Conservation (phyloP, 1,284 basidiomycete species). For the Fomitopsis betulina region DNA sequence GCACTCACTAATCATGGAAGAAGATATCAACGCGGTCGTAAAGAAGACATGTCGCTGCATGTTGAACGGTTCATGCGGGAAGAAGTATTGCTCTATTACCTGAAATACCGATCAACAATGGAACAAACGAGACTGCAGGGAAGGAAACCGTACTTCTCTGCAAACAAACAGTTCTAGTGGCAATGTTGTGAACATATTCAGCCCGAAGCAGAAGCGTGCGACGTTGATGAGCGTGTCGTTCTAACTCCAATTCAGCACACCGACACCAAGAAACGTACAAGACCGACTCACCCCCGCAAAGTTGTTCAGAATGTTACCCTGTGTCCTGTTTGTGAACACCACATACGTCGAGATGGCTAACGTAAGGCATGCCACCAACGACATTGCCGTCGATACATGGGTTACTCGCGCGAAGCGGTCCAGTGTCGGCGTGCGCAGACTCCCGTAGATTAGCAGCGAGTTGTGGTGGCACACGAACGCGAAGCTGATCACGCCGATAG, state of each 20-base stretch:
- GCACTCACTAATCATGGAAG: slow-evolving; percentile 76
- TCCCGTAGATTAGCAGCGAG: slow-evolving; percentile 92
- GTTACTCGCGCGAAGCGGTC: slow-evolving; percentile 94
- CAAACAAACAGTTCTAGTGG: slow-evolving; percentile 94
- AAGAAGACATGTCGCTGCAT: slow-evolving; percentile 86
- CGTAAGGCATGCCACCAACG: slow-evolving; percentile 76
- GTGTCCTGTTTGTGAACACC: slow-evolving; percentile 92
- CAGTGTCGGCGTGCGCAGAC: slow-evolving; percentile 87
- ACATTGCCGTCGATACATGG: slow-evolving; percentile 84
- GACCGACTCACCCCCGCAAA: slow-evolving; percentile 59
- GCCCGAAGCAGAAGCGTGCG: slow-evolving; percentile 91
- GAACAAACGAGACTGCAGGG: not conserved
- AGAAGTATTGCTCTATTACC: slow-evolving; percentile 93
- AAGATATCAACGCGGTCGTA: slow-evolving; percentile 81
- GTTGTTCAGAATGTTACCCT: slow-evolving; percentile 93
- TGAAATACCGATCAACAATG: slow-evolving; percentile 27
- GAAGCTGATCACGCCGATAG: slow-evolving; percentile 94
- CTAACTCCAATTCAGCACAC: slow-evolving; percentile 67
- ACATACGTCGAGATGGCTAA: slow-evolving; percentile 91
- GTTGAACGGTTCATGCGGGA: slow-evolving; percentile 78
- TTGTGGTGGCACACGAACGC: slow-evolving; percentile 95
- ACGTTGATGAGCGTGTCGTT: slow-evolving; percentile 86
- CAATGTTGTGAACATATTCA: slow-evolving; percentile 98
- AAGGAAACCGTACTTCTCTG: slow-evolving; percentile 61
- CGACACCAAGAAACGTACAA: slow-evolving; percentile 67